Evolutionary conservation across 805 yeast genomes (phyloP).

Genomic region (Vanderwaltozyma verrucispora): DNA sequence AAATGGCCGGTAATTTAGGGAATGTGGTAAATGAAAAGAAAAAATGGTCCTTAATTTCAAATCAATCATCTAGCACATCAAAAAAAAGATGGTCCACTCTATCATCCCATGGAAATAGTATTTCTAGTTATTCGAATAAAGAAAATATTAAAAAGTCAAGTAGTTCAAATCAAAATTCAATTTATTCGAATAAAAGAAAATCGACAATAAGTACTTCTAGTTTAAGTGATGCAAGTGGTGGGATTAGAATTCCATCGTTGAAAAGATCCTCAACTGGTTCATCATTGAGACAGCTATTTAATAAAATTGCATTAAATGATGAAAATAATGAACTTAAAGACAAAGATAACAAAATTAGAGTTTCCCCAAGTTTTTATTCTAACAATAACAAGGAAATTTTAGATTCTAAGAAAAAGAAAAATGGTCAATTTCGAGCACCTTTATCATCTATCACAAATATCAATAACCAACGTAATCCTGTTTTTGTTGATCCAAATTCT

Average conservation of each 20-base stretch:
- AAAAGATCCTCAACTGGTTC: constrained; percentile 26
- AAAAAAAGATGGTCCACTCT: constrained; percentile 27
- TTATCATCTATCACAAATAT: constrained; percentile 8
- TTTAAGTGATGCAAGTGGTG: neutral
- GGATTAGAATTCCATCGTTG: constrained; percentile 1
- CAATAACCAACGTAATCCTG: constrained; percentile 5
- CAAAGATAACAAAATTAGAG: constrained; percentile 4
- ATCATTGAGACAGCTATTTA: constrained; percentile 24
- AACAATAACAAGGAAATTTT: constrained; percentile 1
- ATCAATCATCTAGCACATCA: constrained; percentile 15
- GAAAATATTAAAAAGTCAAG: constrained; percentile 1
- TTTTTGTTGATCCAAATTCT: neutral
- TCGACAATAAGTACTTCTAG: constrained; percentile 7
- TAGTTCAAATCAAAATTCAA: constrained; percentile 5
- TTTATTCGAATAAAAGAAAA: constrained; percentile 5
- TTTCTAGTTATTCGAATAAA: constrained; percentile 2
- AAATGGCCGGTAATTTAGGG: too few species aligned
- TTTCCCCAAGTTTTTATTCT: neutral
- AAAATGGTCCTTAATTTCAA: constrained; percentile 25
- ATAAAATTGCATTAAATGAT: constrained; percentile 18
- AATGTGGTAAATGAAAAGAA: constrained; percentile 1
- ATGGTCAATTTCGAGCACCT: constrained; percentile 5
- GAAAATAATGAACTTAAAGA: constrained; percentile 11
- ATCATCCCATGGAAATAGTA: constrained; percentile 7
- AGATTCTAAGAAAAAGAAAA: neutral